Evolutionary conservation across 345 rosid genomes (phyloP), one percentile per base, ranked within the genome.

Genomic region (Fremontodendron californicum): DNA sequence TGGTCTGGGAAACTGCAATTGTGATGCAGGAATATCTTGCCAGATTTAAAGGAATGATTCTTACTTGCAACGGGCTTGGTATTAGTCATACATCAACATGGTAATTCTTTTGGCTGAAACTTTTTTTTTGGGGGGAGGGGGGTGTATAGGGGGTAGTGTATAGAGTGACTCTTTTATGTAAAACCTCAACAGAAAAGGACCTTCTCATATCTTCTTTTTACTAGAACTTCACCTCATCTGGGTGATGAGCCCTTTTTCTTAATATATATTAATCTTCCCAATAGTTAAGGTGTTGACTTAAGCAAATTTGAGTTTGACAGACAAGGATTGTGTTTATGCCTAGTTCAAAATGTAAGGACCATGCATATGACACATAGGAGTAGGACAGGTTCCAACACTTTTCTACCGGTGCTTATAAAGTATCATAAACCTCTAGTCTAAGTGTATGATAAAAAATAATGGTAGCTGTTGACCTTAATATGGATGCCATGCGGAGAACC

Each of bases 51-150:
- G 97, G 97, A 82, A 89, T 93, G 94, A 93, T 90, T 68, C 90
- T 93, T 76, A 93, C 97, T 40, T 93, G 96, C 87, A 91, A 93
- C 57, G 97, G 96, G 37, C 97, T 93, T n/a, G 96, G 96, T 62
- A 93, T 93, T 48, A 82, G 85, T 78, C 91, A 85, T 35, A 71
- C 93, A 74, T 86, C 95, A 55, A 81, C 63, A 72, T 87, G 93
- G 93, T 92, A 84, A 82, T 75, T 78, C 64, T 67, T 73, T 55
- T 25, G 27, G 45, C 74, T 66, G 31, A 27, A 51, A 23, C 10
- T 52, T 16, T 31, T 49, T 5, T n/a, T 65, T 39, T 10, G 12
- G 60, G 10, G 62, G 16, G 13, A 4, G 31, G 0, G 55, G 21
- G 10, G 23, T n/a, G n/a, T n/a, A n/a, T n/a, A n/a, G n/a, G n/a